Evolutionary conservation across 2,329 filamentous ascomycete species (phyloP).

Genomic region (Curvularia hawaiiensis): DNA sequence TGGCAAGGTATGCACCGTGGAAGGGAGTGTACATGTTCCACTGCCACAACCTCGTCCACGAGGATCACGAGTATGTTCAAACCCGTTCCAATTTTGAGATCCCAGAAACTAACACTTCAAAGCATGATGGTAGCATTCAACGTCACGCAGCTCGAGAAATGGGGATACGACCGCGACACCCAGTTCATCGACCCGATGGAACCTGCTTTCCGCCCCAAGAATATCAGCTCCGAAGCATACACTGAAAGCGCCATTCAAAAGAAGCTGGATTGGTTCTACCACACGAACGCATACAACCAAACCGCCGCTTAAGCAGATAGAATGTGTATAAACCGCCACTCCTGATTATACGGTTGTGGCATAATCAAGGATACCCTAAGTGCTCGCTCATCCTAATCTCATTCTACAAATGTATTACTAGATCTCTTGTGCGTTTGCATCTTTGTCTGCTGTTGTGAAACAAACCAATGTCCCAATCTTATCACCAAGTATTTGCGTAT

Average conservation of each 20-base stretch:
- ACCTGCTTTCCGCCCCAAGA: slow-evolving; percentile 34
- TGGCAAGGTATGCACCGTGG: slow-evolving; percentile 42
- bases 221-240: slow-evolving; percentile 31
- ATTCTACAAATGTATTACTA: background rate
- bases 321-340: background rate
- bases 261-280: slow-evolving; percentile 41
- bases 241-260: slow-evolving; percentile 30
- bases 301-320: slow-evolving; percentile 4
- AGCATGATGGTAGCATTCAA: slow-evolving; percentile 53
- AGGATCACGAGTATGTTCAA: slow-evolving; percentile 47
- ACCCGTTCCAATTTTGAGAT: too few relatives aligned
- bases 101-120: slow-evolving; percentile 8
- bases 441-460: background rate
- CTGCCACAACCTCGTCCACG: slow-evolving; percentile 54
- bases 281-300: slow-evolving; percentile 38
- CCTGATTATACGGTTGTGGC: background rate
- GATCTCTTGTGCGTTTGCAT: background rate
- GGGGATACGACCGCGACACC: slow-evolving; percentile 41
- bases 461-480: background rate
- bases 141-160: slow-evolving; percentile 45
- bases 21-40: slow-evolving; percentile 59
- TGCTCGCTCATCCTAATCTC: background rate
- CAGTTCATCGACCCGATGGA: slow-evolving; percentile 42
- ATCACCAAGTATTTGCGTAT: background rate
- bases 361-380: background rate